These are phyloP conservation scores for Trichosporon coremiiforme DNA, from an alignment of 1,284 basidiomycete genomes.

Conservation along the genomic window DNA sequence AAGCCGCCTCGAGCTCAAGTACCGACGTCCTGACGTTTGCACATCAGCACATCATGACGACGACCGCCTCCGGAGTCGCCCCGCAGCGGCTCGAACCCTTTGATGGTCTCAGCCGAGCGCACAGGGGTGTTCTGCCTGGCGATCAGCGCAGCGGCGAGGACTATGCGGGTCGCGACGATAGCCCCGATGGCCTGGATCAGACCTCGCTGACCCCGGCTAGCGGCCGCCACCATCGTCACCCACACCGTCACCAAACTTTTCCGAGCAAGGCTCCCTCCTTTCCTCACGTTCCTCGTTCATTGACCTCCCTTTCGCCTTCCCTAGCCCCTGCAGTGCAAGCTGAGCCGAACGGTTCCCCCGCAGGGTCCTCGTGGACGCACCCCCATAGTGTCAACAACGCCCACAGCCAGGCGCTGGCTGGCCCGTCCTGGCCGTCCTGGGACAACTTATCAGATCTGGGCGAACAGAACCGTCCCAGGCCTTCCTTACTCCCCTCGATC, in stretches of 20 bases:
- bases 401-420: background rate
- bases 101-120: background rate
- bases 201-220: background rate
- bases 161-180: background rate
- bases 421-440: conserved; percentile 4
- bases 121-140: background rate
- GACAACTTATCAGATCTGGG: background rate
- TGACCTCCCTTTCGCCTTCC: background rate
- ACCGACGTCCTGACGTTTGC: background rate
- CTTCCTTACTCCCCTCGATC: background rate
- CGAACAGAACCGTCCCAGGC: background rate
- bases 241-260: background rate
- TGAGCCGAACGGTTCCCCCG: background rate
- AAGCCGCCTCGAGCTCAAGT: background rate
- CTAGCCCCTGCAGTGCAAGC: background rate
- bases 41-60: background rate
- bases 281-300: background rate
- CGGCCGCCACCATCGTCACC: background rate
- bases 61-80: background rate
- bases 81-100: background rate
- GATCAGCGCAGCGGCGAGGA: background rate
- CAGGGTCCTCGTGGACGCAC: background rate
- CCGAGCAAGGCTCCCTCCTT: background rate
- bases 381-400: background rate
- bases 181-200: conserved; percentile 2